Evolutionary conservation across 768 basidiomycete genomes (phyloP).

Genomic region (Chalciporus sphaerocephalus): DNA sequence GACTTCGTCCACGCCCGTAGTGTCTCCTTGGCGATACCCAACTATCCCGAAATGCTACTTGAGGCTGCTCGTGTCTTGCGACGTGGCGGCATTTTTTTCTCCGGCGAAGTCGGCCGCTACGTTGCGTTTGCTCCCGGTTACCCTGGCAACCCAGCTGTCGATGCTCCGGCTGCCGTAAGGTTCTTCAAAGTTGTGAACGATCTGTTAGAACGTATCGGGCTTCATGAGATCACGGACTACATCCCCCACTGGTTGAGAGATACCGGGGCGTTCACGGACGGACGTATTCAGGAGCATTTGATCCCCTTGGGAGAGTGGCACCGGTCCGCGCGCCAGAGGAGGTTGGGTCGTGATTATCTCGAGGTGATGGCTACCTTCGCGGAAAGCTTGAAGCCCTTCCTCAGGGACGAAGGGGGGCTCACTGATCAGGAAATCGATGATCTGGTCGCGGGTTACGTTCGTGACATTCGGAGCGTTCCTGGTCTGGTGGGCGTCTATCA

Average conservation of each 20-base stretch:
- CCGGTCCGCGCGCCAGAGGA: slow-evolving; percentile 28
- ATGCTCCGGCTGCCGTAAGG: slow-evolving; percentile 21
- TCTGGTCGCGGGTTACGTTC: slow-evolving; percentile 39
- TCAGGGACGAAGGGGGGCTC: slow-evolving; percentile 38
- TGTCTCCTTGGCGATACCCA: slow-evolving; percentile 50
- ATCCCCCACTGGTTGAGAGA: slow-evolving; percentile 37
- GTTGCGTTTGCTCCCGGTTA: slow-evolving; percentile 38
- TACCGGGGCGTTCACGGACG: slow-evolving; percentile 40
- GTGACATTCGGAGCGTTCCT: slow-evolving; percentile 42
- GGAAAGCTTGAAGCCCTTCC: slow-evolving; percentile 45
- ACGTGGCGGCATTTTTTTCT: slow-evolving; percentile 67
- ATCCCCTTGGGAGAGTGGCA: slow-evolving; percentile 61
- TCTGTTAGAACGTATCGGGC: slow-evolving; percentile 34
- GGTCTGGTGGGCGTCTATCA: slow-evolving; percentile 50
- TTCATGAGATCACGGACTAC: slow-evolving; percentile 35
- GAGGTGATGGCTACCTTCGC: slow-evolving; percentile 40
- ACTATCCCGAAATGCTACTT: slow-evolving; percentile 49
- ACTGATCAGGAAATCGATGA: slow-evolving; percentile 34
- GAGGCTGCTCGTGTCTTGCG: slow-evolving; percentile 64
- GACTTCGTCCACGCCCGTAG: slow-evolving; percentile 66
- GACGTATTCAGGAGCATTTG: slow-evolving; percentile 31
- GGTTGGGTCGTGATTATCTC: slow-evolving; percentile 42
- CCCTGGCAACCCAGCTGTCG: slow-evolving; percentile 23
- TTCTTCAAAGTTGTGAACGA: slow-evolving; percentile 42
- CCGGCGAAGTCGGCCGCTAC: slow-evolving; percentile 53